These are phyloP conservation scores for Musa schizocarpa DNA, from an alignment of 176 grass and related monocot genomes.

Conservation along the genomic window DNA sequence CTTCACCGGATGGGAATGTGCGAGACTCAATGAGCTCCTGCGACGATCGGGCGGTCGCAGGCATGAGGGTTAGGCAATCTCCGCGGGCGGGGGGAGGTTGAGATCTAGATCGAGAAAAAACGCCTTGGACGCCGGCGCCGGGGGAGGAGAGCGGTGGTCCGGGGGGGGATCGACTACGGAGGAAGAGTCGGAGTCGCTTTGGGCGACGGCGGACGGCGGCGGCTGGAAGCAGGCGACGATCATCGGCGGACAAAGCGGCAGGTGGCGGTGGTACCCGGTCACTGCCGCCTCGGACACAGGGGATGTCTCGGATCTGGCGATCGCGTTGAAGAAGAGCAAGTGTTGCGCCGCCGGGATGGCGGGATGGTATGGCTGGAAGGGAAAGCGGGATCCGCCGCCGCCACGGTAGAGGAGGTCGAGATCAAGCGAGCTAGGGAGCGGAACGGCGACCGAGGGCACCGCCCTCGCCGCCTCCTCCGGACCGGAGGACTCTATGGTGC, in stretches of 20 bases:
- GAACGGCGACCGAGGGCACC: not conserved
- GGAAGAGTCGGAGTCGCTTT: slow-evolving; percentile 3
- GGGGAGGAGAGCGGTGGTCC: not conserved
- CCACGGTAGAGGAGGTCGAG: not conserved
- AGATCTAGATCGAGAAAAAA: slow-evolving; percentile 2
- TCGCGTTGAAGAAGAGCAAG: slow-evolving; percentile 1
- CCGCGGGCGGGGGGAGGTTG: not conserved
- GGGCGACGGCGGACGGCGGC: not conserved
- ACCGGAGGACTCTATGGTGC: slow-evolving; percentile 5
- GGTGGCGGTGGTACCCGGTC: not conserved
- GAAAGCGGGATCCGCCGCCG: not conserved
- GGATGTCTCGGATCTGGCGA: too few relatives aligned
- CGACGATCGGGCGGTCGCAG: not conserved
- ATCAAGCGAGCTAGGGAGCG: not conserved
- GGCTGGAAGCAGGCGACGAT: slow-evolving; percentile 1
- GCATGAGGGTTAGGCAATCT: not conserved
- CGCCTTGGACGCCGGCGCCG: not conserved
- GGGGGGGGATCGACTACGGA: slow-evolving; percentile 6
- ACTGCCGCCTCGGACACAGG: too few relatives aligned
- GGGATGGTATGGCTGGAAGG: not conserved
- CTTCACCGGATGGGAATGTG: not conserved
- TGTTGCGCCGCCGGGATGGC: not conserved
- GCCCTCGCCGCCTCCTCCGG: not conserved
- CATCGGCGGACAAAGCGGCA: slow-evolving; percentile 3
- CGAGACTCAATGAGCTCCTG: too few relatives aligned